Evolutionary conservation across 2,329 filamentous ascomycete species (phyloP), one percentile per base, ranked within the genome.

Genomic region (Sporothrix humicola): DNA sequence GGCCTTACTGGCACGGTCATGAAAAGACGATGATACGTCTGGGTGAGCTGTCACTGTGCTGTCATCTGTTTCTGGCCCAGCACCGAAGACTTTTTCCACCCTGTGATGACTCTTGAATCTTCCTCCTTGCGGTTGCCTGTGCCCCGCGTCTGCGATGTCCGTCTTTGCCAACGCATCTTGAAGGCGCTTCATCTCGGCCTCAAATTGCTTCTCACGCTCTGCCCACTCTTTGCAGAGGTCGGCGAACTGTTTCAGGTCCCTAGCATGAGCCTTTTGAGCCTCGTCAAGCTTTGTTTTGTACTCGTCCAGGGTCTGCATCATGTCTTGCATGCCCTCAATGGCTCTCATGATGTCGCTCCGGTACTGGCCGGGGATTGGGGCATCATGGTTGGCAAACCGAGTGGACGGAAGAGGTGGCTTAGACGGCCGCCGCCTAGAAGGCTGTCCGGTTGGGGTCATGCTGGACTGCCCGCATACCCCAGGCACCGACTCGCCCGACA

Each of bases 271-370:
- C 15, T 76, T 74, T 54, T 78, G 78, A 26, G 78, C 76, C 71
- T 82, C 81, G 1, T 76, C 75, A 1, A 80, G 73, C 23, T 80
- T 77, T 1, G 54, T 59, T 31, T 80, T 79, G 4, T 74, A 75
- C 15, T 73, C 72, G 7, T 75, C 74, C 9, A 82, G 50, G 20
- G 77, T 68, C 13, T 5, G 20, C 20, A 12, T 71, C 71, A 13
- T 79, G 78, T 75, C 76, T 31, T 77, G 78, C 61, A 83, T 81
- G 20, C 79, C 82, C 71, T 84, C 82, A 15, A 84, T 75, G 10
- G 83, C 73, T 37, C 80, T 79, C 20, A 82, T 74, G 6, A 87
- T 78, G 72, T 85, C 82, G 3, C 83, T 78, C 73, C 85, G 84
- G 75, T 84, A 83, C 52, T 82, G 80, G 3, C 81, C 71, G 0